phyloP scores from a whole-genome alignment of 2,329 filamentous ascomycete genomes.

The Diaporthe citri region DNA sequence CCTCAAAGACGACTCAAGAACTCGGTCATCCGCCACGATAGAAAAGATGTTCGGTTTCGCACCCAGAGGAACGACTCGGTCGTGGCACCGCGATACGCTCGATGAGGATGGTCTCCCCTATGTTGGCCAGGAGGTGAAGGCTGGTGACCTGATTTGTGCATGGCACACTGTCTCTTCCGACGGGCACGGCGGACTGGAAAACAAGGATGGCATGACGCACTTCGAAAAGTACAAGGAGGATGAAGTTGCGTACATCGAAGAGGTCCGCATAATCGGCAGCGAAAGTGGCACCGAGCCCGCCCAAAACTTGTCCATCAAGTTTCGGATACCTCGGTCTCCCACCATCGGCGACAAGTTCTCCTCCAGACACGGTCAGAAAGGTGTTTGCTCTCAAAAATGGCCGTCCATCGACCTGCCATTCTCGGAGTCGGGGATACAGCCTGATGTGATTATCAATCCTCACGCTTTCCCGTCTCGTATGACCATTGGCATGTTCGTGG shows the following conservation, averaged over 20 bases:
- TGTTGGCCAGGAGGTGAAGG: conserved; percentile 80
- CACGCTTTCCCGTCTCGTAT: conserved; percentile 99
- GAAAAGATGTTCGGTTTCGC: conserved; percentile 93
- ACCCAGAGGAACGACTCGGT: conserved; percentile 78
- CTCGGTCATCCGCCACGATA: conserved; percentile 75
- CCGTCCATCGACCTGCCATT: conserved; percentile 95
- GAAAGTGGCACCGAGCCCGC: conserved; percentile 86
- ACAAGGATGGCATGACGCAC: conserved; percentile 86
- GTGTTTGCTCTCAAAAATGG: conserved; percentile 97
- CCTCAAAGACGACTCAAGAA: conserved; percentile 82
- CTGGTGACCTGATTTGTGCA: conserved; percentile 88
- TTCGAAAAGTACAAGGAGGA: conserved; percentile 95
- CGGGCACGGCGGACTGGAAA: conserved; percentile 81
- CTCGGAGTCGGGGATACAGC: conserved; percentile 94
- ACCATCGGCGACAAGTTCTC: conserved; percentile 99
- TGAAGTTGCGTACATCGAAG: conserved; percentile 90
- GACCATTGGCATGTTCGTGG: conserved; percentile 99
- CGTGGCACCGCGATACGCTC: conserved; percentile 77
- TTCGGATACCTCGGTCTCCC: conserved; percentile 89
- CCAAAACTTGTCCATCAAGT: conserved; percentile 92
- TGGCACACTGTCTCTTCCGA: conserved; percentile 91
- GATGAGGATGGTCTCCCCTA: conserved; percentile 90
- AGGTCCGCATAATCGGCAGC: conserved; percentile 89
- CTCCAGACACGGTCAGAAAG: conserved; percentile 97
- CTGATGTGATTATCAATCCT: conserved; percentile 98